Evolutionary conservation across 352 stramenopile genomes (phyloP).

Genomic region (Achlya hypogyna): DNA sequence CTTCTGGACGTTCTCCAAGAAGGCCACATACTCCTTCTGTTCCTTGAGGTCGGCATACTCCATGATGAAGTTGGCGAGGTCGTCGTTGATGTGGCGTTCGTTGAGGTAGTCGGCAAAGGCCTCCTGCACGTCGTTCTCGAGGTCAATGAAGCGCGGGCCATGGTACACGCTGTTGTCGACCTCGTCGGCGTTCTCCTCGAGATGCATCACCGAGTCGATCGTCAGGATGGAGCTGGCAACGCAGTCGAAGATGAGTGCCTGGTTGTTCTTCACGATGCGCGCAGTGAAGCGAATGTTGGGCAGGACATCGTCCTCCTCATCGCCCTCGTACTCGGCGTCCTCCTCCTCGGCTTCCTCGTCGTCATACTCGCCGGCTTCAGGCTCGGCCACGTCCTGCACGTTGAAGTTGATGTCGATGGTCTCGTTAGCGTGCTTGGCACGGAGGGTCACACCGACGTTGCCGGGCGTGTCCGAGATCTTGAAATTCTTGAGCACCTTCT

Average conservation of each 20-base stretch:
- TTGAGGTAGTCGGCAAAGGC: conserved; percentile 70
- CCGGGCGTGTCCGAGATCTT: conserved; percentile 43
- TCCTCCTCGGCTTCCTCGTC: conserved; percentile 25
- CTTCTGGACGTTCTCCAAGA: conserved; percentile 53
- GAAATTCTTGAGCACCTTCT: conserved; percentile 61
- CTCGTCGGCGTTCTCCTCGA: conserved; percentile 43
- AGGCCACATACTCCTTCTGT: conserved; percentile 74
- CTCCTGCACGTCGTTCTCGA: conserved; percentile 79
- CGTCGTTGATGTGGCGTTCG: conserved; percentile 71
- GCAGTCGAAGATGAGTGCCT: conserved; percentile 73
- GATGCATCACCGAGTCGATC: conserved; percentile 65
- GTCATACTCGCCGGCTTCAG: conserved; percentile 47
- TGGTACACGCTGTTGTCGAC: conserved; percentile 60
- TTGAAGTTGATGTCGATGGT: conserved; percentile 73
- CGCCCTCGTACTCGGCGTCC: conserved; percentile 37
- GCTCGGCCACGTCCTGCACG: conserved; percentile 56
- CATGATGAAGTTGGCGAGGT: conserved; percentile 76
- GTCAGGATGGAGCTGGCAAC: conserved; percentile 73
- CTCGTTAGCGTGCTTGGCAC: conserved; percentile 41
- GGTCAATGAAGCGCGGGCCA: conserved; percentile 70
- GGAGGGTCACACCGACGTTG: conserved; percentile 59
- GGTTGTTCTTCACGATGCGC: conserved; percentile 58
- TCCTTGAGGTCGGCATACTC: conserved; percentile 79
- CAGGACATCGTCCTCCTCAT: conserved; percentile 56
- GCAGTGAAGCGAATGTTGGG: conserved; percentile 71